Evolutionary conservation across 2,329 filamentous ascomycete species (phyloP).

Genomic region (Aspergillus fumigatus): DNA sequence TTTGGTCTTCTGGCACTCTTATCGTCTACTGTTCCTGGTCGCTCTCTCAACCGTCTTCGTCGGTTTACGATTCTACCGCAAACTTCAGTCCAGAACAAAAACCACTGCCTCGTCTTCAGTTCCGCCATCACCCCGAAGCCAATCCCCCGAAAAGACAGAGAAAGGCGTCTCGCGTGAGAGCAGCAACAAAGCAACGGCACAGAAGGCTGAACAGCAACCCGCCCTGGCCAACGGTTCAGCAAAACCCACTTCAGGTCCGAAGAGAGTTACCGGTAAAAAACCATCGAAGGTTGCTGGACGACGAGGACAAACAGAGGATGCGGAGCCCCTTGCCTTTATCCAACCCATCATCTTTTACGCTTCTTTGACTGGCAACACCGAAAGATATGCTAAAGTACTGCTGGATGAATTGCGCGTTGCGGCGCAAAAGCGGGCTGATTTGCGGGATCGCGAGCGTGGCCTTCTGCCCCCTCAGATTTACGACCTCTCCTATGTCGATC

Average conservation of each 20-base stretch:
- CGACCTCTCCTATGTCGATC: constrained; percentile 81
- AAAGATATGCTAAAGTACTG: constrained; percentile 65
- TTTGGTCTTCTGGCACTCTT: constrained; percentile 44
- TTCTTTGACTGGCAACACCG: constrained; percentile 78
- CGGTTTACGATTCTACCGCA: constrained; percentile 22
- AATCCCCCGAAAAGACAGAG: constrained; percentile 20
- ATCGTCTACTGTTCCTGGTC: constrained; percentile 44
- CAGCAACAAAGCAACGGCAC: neutral
- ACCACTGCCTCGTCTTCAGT: constrained; percentile 26
- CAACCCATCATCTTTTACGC: constrained; percentile 84
- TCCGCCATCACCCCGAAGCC: constrained; percentile 28
- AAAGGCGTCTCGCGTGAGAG: constrained; percentile 5
- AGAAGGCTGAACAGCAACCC: constrained; percentile 1
- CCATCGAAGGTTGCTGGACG: constrained; percentile 24
- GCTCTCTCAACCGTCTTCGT: constrained; percentile 35
- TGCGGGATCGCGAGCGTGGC: constrained; percentile 23
- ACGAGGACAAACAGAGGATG: constrained; percentile 15
- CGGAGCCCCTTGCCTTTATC: constrained; percentile 24
- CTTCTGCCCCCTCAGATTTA: constrained; percentile 60
- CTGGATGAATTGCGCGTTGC: constrained; percentile 50
- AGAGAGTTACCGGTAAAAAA: constrained; percentile 32
- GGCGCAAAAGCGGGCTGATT: constrained; percentile 22
- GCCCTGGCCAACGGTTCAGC: constrained; percentile 1
- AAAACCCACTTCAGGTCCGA: constrained; percentile 25
- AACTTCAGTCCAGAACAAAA: constrained; percentile 21